phyloP scores from a whole-genome alignment of 2,329 filamentous ascomycete species.

The Sarocladium oryzae region DNA sequence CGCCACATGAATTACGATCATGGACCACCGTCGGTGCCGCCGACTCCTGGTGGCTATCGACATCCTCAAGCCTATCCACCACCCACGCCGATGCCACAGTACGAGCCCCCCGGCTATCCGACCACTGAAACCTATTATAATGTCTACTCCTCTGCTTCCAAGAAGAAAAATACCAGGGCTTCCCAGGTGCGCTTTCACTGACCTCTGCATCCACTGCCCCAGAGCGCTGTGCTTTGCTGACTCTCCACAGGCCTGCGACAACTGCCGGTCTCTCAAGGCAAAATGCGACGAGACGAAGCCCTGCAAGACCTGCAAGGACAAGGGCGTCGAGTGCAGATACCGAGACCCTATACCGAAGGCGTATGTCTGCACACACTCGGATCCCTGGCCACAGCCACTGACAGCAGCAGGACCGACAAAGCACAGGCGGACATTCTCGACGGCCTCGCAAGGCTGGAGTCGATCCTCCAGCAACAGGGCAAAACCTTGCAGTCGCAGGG shows the following conservation, averaged over 20 bases:
- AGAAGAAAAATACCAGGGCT: slow-evolving; percentile 59
- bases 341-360: slow-evolving; percentile 87
- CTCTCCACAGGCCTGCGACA: slow-evolving; percentile 72
- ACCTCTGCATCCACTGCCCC: too few relatives aligned
- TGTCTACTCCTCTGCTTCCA: slow-evolving; percentile 37
- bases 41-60: slow-evolving; percentile 37
- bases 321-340: slow-evolving; percentile 77
- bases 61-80: slow-evolving; percentile 29
- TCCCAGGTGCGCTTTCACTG: slow-evolving; percentile 51
- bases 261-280: slow-evolving; percentile 78
- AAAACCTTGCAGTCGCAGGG: slow-evolving; percentile 23
- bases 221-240: slow-evolving; percentile 5
- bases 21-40: slow-evolving; percentile 34
- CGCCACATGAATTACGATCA: slow-evolving; percentile 50
- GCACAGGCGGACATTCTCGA: slow-evolving; percentile 55
- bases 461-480: slow-evolving; percentile 22
- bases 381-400: not conserved
- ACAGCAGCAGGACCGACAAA: slow-evolving; percentile 46
- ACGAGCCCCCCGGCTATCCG: slow-evolving; percentile 20
- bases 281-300: slow-evolving; percentile 87
- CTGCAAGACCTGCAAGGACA: slow-evolving; percentile 83
- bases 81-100: slow-evolving; percentile 32
- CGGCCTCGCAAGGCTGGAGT: slow-evolving; percentile 37
- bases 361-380: slow-evolving; percentile 44
- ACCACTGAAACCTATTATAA: slow-evolving; percentile 31